A percentile compares a stretch with the other conserved stretches of the same genome.
Evolutionary conservation across 2,329 filamentous ascomycete genomes (phyloP).

Genomic region (Aspergillus floridensis): DNA sequence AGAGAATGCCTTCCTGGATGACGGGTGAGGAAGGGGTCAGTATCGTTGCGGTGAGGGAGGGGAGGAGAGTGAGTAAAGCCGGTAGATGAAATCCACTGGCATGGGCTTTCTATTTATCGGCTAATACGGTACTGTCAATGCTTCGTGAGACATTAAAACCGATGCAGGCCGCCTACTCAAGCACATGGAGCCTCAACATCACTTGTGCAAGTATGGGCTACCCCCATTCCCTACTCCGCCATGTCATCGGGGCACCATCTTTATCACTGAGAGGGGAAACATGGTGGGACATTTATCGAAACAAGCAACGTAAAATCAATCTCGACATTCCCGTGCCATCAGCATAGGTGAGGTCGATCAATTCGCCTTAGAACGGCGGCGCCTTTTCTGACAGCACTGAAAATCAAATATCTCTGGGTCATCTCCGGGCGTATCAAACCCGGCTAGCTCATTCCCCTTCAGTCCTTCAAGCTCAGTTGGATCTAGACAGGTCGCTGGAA

Average conservation of each 20-base stretch:
- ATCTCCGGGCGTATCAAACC: too few species aligned
- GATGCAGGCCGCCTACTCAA: background rate
- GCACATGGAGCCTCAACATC: background rate
- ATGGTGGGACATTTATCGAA: background rate
- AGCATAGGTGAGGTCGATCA: background rate
- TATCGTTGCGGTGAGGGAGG: conserved; percentile 64
- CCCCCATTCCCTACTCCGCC: background rate
- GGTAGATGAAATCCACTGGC: conserved; percentile 13
- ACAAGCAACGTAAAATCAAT: background rate
- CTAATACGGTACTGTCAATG: background rate
- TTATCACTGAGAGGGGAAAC: background rate
- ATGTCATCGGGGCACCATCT: background rate
- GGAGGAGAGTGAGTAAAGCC: conserved; percentile 37
- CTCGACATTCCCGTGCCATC: background rate
- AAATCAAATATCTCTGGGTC: too few species aligned
- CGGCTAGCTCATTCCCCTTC: too few species aligned
- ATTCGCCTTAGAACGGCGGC: background rate
- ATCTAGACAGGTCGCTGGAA: too few species aligned
- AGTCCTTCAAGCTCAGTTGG: too few species aligned
- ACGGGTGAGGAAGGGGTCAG: conserved; percentile 83
- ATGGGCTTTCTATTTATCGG: background rate
- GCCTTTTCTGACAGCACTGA: too few species aligned
- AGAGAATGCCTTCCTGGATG: conserved; percentile 84
- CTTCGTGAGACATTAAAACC: background rate
- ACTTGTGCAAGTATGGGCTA: background rate